Evolutionary conservation across 371 early-diverging fungal species (phyloP), one percentile per base, ranked within the genome.

Genomic region (Hamiltosporidium magnivora): DNA sequence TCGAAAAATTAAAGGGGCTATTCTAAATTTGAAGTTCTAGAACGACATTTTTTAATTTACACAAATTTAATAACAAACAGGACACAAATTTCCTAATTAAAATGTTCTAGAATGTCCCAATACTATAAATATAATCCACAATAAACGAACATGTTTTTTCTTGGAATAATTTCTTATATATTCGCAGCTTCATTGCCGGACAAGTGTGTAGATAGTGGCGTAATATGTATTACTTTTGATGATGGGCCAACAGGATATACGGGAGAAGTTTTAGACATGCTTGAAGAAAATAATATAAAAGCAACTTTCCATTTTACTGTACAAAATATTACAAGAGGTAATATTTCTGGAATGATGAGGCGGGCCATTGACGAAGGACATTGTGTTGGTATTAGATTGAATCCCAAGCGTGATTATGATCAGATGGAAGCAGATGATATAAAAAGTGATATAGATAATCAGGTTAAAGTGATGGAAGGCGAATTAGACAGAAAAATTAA

Each of bases 161-260:
- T 49, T n/a, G 6, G 9, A 49, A 6, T 49, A 9, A 6, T 9
- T n/a, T 49, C 49, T n/a, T 6, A 49, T 9, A 49, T 49, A 49
- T 49, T 49, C 49, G n/a, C 49, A 56, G 56, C 37, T 8, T 4
- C 8, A 4, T 37, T 72, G 1, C 79, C 75, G 37, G 67, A 65
- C 38, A 49, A 58, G 46, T 80, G 81, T 49, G 49, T 54, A 36
- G 74, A 63, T 0, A 53, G 70, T 37, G 81, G 81, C 11, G 41
- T 61, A 14, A 74, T 81, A 54, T 77, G 75, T 44, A 12, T 81
- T 6, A 77, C 75, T 25, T 77, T 81, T 68, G 75, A 72, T 59
- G 81, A 79, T 25, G 79, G 79, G 37, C 75, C 75, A 3, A 71
- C 75, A 8, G 66, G 66, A 43, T 42, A 72, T 52, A 78, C 74